Evolutionary conservation across 2,329 filamentous ascomycete genomes (phyloP).

Genomic region (Penicillium sp.): DNA sequence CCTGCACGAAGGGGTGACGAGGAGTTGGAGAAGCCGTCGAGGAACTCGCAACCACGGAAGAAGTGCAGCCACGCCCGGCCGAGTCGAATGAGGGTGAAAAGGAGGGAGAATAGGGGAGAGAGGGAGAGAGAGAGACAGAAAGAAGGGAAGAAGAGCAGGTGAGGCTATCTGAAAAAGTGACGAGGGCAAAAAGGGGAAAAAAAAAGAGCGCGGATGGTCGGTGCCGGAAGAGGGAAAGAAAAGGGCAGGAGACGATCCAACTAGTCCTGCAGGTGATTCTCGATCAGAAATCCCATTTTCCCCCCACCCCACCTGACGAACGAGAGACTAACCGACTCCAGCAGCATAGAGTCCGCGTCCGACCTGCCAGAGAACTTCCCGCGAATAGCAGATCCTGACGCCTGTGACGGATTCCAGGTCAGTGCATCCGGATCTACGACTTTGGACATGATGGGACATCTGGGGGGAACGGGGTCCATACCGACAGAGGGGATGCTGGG

Average conservation of each 20-base stretch:
- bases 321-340: background rate
- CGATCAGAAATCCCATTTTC: background rate
- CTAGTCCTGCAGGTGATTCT: background rate
- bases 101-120: constrained; percentile 9
- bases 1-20: constrained; percentile 1
- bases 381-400: background rate
- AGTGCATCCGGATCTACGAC: background rate
- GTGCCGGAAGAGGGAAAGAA: background rate
- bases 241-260: background rate
- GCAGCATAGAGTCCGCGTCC: no score
- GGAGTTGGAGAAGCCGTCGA: background rate
- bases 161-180: constrained; percentile 1
- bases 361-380: background rate
- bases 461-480: background rate
- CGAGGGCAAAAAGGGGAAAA: background rate
- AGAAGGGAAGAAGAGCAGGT: background rate
- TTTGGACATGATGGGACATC: background rate
- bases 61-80: background rate
- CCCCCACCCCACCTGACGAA: background rate
- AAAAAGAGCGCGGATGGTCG: background rate
- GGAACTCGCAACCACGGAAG: background rate
- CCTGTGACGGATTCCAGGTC: background rate
- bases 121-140: background rate
- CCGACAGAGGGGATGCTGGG: constrained; percentile 24
- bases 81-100: constrained; percentile 4